A percentile compares a stretch with the other conserved stretches of the same genome.
Conservation (phyloP, 257 asterid genomes). For the Solanum bulbocastanum region DNA sequence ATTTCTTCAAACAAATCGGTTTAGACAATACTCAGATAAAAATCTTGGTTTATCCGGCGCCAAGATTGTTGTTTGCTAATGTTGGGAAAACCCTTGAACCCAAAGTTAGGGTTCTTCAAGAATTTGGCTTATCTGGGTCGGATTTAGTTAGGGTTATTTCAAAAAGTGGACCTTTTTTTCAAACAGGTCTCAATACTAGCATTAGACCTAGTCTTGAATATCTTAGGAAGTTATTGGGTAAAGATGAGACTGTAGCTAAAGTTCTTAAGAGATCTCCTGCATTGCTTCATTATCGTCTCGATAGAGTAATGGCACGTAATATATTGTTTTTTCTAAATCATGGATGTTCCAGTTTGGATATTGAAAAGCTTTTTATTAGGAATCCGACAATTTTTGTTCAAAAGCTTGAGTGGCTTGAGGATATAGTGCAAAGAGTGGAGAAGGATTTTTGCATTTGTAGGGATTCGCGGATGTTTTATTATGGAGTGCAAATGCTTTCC, state of each 20-base stretch:
- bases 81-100: constrained; percentile 11
- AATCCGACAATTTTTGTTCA: neutral
- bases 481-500: neutral
- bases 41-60: neutral
- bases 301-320: neutral
- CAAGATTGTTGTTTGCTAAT: neutral
- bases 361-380: neutral
- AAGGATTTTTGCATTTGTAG: constrained; percentile 12
- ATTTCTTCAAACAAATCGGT: constrained; percentile 13
- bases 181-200: neutral
- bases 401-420: neutral
- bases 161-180: neutral
- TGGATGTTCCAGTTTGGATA: neutral
- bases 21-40: constrained; percentile 9
- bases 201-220: neutral
- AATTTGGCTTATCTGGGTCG: constrained; percentile 8
- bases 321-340: neutral
- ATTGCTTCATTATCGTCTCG: neutral
- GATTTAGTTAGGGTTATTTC: constrained; percentile 1
- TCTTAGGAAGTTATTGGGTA: constrained; percentile 7
- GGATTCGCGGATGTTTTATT: constrained; percentile 2
- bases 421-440: constrained; percentile 2
- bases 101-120: constrained; percentile 4
- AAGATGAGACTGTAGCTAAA: neutral
- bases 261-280: neutral